A percentile compares a stretch with the other conserved stretches of the same genome.
These are phyloP conservation scores for Tephrocybe sp. DNA, from an alignment of 768 basidiomycete genomes.

Conservation along the genomic window DNA sequence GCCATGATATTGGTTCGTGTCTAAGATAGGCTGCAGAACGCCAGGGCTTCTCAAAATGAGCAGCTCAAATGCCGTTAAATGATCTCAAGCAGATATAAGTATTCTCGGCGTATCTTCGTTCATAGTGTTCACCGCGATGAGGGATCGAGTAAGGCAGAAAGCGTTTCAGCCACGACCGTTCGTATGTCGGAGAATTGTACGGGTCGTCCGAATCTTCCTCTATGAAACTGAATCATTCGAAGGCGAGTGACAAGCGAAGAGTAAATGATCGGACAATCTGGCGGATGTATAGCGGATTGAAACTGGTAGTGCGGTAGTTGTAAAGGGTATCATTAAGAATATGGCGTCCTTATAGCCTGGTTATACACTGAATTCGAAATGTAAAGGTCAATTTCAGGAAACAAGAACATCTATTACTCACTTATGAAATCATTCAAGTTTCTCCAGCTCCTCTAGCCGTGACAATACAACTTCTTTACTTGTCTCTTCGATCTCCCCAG, in stretches of 20 bases:
- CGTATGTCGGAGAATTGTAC: constrained; percentile 15
- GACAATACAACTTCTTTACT: constrained; percentile 94
- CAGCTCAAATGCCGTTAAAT: no score
- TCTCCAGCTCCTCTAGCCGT: constrained; percentile 89
- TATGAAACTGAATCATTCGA: neutral
- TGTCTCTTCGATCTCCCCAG: constrained; percentile 98
- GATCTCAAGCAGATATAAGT: no score
- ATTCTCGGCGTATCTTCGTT: neutral
- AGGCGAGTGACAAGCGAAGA: neutral
- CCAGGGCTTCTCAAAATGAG: neutral
- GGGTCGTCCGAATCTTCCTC: neutral
- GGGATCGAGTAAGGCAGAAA: neutral
- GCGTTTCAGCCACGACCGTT: neutral
- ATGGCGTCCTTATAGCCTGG: neutral
- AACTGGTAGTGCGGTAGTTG: neutral
- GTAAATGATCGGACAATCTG: neutral
- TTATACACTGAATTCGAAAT: constrained; percentile 1
- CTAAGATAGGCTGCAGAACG: neutral
- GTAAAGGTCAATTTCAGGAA: neutral
- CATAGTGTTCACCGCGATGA: neutral
- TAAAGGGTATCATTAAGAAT: constrained; percentile 15
- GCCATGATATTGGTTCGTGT: no score
- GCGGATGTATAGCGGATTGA: neutral
- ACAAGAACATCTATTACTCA: neutral
- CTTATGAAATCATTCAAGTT: constrained; percentile 59